Base-by-base conservation (phyloP, 2,329 filamentous ascomycete genomes). In the Metarhizium brunneum region DNA sequence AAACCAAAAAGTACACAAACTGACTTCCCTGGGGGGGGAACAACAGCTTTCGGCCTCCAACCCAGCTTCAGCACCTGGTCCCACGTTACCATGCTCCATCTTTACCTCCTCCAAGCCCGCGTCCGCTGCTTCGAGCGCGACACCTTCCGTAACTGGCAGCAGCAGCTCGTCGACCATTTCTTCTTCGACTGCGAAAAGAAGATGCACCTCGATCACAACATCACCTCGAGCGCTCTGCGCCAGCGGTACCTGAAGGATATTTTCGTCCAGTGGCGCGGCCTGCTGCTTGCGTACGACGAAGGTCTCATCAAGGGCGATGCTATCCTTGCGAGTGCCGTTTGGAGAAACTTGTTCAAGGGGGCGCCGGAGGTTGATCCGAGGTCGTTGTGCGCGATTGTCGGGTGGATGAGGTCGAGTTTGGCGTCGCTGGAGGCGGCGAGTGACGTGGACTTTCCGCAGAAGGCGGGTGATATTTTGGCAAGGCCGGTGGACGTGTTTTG, bases 21-120 rank as follows among this genome's bases (percentile, higher is more conserved):
- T 42, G 16, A 18, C 14, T 6, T 16, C 13, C 6, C 13, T 6
- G 42, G 6, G 42, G n/a, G n/a, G 42, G n/a, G 4, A 16, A 16
- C 8, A 50, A 50, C 64, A 95, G 90, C 86, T 53, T 83, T 96
- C 60, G 82, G 82, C 30, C 82, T 99, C 18, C 79, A 82, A 36
- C 89, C 91, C 1, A 97, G 91, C 0, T 99, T 99, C 72, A 92
- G 86, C 68, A 92, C 89, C 56, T 99, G 94, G 94, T 89, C 91
- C 20, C 92, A 97, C 72, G 86, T 97, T 48, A 94, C 92, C 40
- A 95, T 96, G 79, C 81, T 99, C 57, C 92, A 99, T 76, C 88
- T 99, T 81, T 97, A 96, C 77, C 81, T 96, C 57, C 73, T 97
- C 57, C 88, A 89, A 55, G 87, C 89, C 50, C 87, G 92, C 56